Conservation (phyloP, 2,329 filamentous ascomycete species). For the Penicillium sp. region DNA sequence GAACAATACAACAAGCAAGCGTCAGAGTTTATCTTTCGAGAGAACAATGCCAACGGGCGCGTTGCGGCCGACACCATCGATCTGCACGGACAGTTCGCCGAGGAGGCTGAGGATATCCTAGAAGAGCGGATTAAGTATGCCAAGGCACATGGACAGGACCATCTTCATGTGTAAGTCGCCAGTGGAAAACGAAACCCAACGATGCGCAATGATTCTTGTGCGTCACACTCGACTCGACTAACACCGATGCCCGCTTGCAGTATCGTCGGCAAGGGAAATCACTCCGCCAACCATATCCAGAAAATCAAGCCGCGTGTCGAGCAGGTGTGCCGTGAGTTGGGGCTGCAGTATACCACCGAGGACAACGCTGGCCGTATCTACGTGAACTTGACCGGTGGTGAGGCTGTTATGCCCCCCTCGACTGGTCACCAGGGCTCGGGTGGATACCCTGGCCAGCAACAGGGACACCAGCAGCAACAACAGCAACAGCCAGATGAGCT, state of each 20-base stretch:
- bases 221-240: neutral
- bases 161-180: slow-evolving; percentile 71
- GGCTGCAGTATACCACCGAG: slow-evolving; percentile 80
- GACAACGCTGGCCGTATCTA: slow-evolving; percentile 87
- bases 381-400: slow-evolving; percentile 76
- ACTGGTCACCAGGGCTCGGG: slow-evolving; percentile 35
- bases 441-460: slow-evolving; percentile 38
- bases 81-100: slow-evolving; percentile 89
- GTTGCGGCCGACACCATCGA: slow-evolving; percentile 83
- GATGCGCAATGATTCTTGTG: neutral
- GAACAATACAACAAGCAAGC: slow-evolving; percentile 88
- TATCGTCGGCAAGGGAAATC: slow-evolving; percentile 94
- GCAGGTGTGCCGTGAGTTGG: slow-evolving; percentile 76
- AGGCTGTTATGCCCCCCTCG: slow-evolving; percentile 49
- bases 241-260: slow-evolving; percentile 31
- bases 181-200: neutral
- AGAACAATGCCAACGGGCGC: slow-evolving; percentile 79
- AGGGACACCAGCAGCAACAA: slow-evolving; percentile 46
- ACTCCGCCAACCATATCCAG: slow-evolving; percentile 76
- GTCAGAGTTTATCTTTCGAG: slow-evolving; percentile 89
- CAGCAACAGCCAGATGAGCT: slow-evolving; percentile 57
- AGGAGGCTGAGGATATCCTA: slow-evolving; percentile 89
- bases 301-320: slow-evolving; percentile 97
- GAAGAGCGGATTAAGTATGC: slow-evolving; percentile 81
- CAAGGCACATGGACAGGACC: slow-evolving; percentile 68